Evolutionary conservation across 2,329 filamentous ascomycete genomes (phyloP), one percentile per base, ranked within the genome.

Genomic region (Myriosclerotinia scirpicola): DNA sequence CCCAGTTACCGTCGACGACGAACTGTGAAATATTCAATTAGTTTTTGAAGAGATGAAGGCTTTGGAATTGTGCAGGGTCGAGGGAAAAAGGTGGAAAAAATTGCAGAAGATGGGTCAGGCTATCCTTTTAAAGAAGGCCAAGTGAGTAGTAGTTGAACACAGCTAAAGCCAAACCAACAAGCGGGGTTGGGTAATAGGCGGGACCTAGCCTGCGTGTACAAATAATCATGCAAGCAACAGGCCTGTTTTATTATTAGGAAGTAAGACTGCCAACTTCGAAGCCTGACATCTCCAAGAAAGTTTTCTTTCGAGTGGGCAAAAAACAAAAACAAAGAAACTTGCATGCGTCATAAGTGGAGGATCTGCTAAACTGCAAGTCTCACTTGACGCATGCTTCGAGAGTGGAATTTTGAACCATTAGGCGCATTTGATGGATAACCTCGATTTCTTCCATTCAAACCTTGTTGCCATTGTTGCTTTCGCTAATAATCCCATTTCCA

Each of bases 1-100:
- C 88, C 95, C 95, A 99, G 73, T 85, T 86, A 73, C 91, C 92
- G 84, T 99, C 92, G 72, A 97, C 94, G 74, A 99, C 91, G 79
- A 97, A 99, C 94, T 97, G 65, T 59, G 52, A 62, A 54, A 40
- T 53, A 66, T 67, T 68, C 56, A 44, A 36, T 65, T 65, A 65
- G 54, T 40, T 65, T 60, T 12, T 60, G 64, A 52, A 42, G 22
- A 52, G 11, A 42, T 22, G 38, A 26, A 3, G 26, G 26, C 26
- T 26, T 26, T 34, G 12, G 26, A 22, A 9, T 40, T 44, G 36
- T 44, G 30, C 2, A 52, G 11, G 34, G 42, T n/a, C 15, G 34
- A 22, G 42, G 9, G 7, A 50, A 53, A 60, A 59, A 17, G 54
- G 12, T 7, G n/a, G 42, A 36, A 42, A 59, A 48, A 46, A 40